Evolutionary conservation across 1,284 basidiomycete genomes (phyloP), one percentile per base, ranked within the genome.

Genomic region (Fomitopsis pinicola): DNA sequence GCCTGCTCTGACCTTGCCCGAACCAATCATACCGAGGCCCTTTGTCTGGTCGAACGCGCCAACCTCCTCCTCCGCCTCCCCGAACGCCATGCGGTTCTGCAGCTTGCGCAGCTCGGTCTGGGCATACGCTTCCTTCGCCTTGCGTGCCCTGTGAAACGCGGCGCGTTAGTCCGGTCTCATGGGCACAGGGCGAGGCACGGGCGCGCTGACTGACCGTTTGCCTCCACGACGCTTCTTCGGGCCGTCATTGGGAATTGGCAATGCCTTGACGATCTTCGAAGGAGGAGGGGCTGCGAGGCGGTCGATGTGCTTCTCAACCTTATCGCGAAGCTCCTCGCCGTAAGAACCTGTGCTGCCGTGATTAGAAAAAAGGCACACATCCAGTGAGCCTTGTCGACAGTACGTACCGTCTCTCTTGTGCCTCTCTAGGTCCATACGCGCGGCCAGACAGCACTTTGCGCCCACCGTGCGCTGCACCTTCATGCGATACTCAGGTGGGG

Each of bases 71-170:
- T 99, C 97, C 2, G 89, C 91, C 76, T 97, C 91, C 59, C 97
- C 97, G 69, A 99, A 99, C 65, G 85, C 88, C 88, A 99, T 91
- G 54, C 97, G 87, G 76, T 99, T 99, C 77, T 98, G 95, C 68
- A 97, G 81, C 78, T 99, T 99, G 66, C 94, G 88, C 55, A 99
- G 79, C 76, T 99, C 97, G 2, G 97, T 98, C 77, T 95, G 92
- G 3, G 95, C 96, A 71, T 97, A 95, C 5, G 93, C 92, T 76
- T 99, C 97, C 73, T 99, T 99, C 26, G 95, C 91, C 74, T 97
- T 97, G 54, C 97, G 88, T 1, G 97, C 97, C 10, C 95, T 95
- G 66, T 35, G 28, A 38, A 14, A 30, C 46, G 38, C 12, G 17
- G 7, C 54, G 33, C 30, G 35, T 60, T 56, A 60, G 54, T 40